These are phyloP conservation scores for Trametes versicolor DNA, from an alignment of 1,284 basidiomycete species.

Conservation along the genomic window DNA sequence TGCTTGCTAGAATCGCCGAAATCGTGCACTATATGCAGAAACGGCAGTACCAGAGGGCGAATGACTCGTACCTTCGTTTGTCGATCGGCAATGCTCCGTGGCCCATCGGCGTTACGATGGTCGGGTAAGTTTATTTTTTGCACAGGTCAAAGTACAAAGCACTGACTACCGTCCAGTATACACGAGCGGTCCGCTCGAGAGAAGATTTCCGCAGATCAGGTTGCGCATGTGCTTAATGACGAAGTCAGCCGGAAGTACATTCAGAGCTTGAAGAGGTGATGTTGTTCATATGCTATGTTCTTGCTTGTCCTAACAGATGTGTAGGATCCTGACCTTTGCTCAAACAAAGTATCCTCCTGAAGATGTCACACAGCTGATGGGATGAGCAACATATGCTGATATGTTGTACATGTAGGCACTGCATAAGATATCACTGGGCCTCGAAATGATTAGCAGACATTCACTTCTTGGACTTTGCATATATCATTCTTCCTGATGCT, in stretches of 20 bases:
- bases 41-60: conserved; percentile 93
- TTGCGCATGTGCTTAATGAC: conserved; percentile 98
- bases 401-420: neutral
- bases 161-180: conserved; percentile 65
- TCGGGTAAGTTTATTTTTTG: conserved; percentile 72
- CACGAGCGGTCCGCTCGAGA: conserved; percentile 97
- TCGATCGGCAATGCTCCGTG: conserved; percentile 99
- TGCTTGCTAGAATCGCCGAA: conserved; percentile 91
- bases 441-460: too few relatives aligned
- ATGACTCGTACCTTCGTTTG: conserved; percentile 96
- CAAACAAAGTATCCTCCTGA: conserved; percentile 95
- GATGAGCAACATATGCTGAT: conserved; percentile 41
- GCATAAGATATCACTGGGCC: neutral
- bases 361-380: conserved; percentile 92
- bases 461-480: too few relatives aligned
- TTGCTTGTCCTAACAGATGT: conserved; percentile 10
- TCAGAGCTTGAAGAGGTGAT: conserved; percentile 93
- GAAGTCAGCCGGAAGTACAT: conserved; percentile 99
- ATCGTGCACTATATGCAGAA: conserved; percentile 97
- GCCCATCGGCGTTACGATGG: conserved; percentile 99
- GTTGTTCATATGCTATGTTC: conserved; percentile 22
- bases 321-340: conserved; percentile 87
- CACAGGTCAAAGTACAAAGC: neutral
- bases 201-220: conserved; percentile 96
- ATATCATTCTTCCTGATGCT: too few relatives aligned